Evolutionary conservation across 305 asterid genomes (phyloP), one percentile per base, ranked within the genome.

Genomic region (Andrographis paniculata): DNA sequence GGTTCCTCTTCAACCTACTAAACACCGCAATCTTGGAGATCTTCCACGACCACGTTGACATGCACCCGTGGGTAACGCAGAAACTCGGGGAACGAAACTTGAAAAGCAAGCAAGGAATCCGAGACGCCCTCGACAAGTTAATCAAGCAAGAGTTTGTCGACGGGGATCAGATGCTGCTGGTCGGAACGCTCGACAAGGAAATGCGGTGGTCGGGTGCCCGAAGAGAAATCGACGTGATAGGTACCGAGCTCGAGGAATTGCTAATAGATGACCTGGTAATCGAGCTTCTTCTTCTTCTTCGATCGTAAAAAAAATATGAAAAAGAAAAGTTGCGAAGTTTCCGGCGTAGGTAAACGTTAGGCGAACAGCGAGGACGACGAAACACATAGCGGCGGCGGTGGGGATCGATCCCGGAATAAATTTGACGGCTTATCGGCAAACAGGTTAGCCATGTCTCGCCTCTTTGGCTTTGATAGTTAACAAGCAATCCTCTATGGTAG

Each of bases 231-330:
- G 77, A 84, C 27, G 47, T 35, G 12, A 45, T 87, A 55, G 94
- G 89, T 43, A 73, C 59, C 54, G 82, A 73, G 24, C 66, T 92
- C 15, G 91, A 77, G 80, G 57, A 60, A 50, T 10, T 72, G 77
- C 70, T 91, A 76, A 68, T 77, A 60, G 80, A 77, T 42, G 96
- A 80, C 21, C 53, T 91, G 65, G 56, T 86, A 65, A 49, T 28
- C 48, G 98, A 86, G 70, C 49, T 78, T 36, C 27, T 48, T 28
- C 33, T 28, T n/a, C n/a, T n/a, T n/a, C n/a, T n/a, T n/a, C n/a
- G n/a, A n/a, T n/a, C n/a, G n/a, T n/a, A n/a, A n/a, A n/a, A n/a
- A n/a, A n/a, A n/a, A n/a, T n/a, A n/a, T n/a, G n/a, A n/a, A n/a
- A n/a, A n/a, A n/a, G n/a, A n/a, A n/a, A n/a, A n/a, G n/a, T n/a